Conservation (phyloP, 805 yeast species). For the Hanseniaspora vineae region DNA sequence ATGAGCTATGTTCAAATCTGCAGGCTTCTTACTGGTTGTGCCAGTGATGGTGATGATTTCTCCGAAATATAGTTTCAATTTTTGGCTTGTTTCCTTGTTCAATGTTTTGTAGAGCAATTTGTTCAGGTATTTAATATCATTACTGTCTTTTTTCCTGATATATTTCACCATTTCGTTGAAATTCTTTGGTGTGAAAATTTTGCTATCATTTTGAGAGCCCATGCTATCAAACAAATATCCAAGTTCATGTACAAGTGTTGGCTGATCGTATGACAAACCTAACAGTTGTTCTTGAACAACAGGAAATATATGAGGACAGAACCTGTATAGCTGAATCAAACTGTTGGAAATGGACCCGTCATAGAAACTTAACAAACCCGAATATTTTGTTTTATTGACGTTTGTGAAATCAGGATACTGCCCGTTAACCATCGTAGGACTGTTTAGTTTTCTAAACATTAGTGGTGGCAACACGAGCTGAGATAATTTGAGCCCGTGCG, state of each 20-base stretch:
- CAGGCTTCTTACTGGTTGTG: constrained; percentile 20
- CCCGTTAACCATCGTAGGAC: constrained; percentile 1
- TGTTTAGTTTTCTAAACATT: constrained; percentile 4
- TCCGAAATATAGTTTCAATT: not conserved
- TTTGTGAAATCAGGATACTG: constrained; percentile 1
- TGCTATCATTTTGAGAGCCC: not conserved
- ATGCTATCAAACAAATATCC: constrained; percentile 66
- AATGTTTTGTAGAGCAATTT: not conserved
- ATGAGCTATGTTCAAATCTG: constrained; percentile 32
- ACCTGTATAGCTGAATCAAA: constrained; percentile 65
- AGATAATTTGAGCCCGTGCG: not conserved
- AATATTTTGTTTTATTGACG: constrained; percentile 3
- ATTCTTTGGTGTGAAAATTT: not conserved
- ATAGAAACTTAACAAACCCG: constrained; percentile 1
- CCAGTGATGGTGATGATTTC: not conserved
- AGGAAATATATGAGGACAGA: constrained; percentile 62
- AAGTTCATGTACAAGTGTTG: constrained; percentile 58
- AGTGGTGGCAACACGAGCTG: constrained; percentile 1
- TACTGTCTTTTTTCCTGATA: not conserved
- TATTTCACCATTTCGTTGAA: not conserved
- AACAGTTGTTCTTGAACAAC: constrained; percentile 40
- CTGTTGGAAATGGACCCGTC: constrained; percentile 37
- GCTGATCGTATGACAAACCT: constrained; percentile 9
- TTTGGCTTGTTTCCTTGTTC: not conserved
- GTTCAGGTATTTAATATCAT: not conserved